Base-by-base conservation (phyloP, 345 rosid species). In the Populus euphratica region DNA sequence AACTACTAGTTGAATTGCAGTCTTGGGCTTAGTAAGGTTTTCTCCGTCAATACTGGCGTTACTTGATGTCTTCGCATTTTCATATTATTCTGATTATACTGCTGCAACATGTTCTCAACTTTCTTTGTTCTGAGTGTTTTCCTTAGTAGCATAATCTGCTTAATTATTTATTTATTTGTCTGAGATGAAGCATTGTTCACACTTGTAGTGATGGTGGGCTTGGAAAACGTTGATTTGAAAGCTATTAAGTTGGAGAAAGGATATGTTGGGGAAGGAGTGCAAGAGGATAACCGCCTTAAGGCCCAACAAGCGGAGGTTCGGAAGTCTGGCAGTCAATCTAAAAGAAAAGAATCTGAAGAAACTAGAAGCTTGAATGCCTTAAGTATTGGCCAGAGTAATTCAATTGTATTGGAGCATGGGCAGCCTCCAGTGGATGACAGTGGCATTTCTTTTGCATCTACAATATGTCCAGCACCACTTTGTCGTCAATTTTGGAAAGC, bases 401-500 rank as follows among this genome's bases (percentile, higher is more conserved):
- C 87, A 38, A 91, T 93, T 65, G 74, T 87, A 43, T 83, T 91
- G 83, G 97, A 88, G 81, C 98, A 90, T 81, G 92, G 82, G 25
- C 94, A 86, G 64, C 88, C 95, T 67, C 90, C 93, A 12, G 81
- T 80, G 69, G 92, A 93, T 18, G 98, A 90, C 77, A 79, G 89
- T 7, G 91, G 94, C 33, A 87, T 88, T 81, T 89, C 94, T 73
- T 86, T 88, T n/a, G 49, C 84, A 14, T 87, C 93, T 52, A 72
- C 85, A 47, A 81, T 87, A 38, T 85, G 88, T 63, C 83, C 93
- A 13, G 90, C 96, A 0, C 99, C 98, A 54, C 81, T 93, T 74
- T 86, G 91, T 88, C 89, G 97, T 47, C 99, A 93, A 77, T 96
- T 96, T 76, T 96, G 99, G 99, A 96, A 89, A 86, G 87, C 99